A percentile compares a stretch with the other conserved stretches of the same genome.
Evolutionary conservation across 2,329 filamentous ascomycete genomes (phyloP).

Genomic region (Scopulariopsis brevicaulis): DNA sequence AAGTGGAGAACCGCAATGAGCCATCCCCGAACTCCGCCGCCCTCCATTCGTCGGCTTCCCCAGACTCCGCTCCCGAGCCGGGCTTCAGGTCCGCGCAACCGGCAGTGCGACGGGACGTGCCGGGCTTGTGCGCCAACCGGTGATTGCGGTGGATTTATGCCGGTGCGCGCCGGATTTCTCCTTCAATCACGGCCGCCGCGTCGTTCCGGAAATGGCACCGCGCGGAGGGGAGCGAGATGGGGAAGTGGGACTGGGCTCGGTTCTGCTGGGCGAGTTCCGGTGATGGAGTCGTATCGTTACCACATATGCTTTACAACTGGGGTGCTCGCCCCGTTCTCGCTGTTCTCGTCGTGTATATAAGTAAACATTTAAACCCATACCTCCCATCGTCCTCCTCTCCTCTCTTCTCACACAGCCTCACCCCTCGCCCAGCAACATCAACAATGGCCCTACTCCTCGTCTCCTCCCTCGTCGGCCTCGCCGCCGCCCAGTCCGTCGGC

Average conservation of each 20-base stretch:
- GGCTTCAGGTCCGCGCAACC: constrained; percentile 2
- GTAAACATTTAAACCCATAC: background rate
- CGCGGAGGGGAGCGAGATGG: background rate
- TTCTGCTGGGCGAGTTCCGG: background rate
- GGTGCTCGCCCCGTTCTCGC: background rate
- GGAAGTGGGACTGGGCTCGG: background rate
- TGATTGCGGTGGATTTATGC: background rate
- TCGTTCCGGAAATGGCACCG: background rate
- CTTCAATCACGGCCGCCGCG: constrained; percentile 1
- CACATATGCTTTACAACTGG: background rate
- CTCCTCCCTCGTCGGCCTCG: constrained; percentile 13
- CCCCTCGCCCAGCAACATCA: background rate
- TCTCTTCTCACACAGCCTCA: background rate
- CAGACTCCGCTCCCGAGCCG: background rate
- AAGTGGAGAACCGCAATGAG: too few relatives aligned
- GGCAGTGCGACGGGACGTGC: background rate
- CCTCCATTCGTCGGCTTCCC: too few relatives aligned
- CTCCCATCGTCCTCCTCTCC: background rate
- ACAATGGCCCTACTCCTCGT: constrained; percentile 5
- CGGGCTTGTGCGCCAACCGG: background rate
- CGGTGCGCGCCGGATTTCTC: background rate
- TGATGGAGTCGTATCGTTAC: background rate
- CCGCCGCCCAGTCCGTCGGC: constrained; percentile 25
- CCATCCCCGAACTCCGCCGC: too few relatives aligned
- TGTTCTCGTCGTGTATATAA: background rate